These are phyloP conservation scores for Orobanche coerulescens DNA, from an alignment of 257 asterid species.

Conservation along the genomic window DNA sequence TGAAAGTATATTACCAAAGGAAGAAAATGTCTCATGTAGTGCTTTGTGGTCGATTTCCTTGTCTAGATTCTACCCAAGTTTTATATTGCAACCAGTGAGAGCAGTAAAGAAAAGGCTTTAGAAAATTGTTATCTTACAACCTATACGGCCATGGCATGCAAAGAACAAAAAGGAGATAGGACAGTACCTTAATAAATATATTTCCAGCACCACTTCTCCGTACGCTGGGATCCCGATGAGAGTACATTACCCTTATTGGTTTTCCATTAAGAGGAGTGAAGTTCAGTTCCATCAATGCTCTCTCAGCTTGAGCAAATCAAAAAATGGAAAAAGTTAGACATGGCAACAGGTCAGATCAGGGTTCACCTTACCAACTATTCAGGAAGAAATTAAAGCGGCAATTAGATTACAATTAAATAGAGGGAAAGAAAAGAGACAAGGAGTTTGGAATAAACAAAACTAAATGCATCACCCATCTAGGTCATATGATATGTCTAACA, in stretches of 20 bases:
- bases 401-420: background rate
- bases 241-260: constrained; percentile 75
- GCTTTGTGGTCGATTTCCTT: constrained; percentile 90
- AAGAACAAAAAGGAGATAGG: background rate
- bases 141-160: background rate
- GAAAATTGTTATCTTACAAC: background rate
- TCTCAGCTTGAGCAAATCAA: constrained; percentile 47
- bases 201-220: constrained; percentile 83
- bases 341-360: background rate
- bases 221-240: constrained; percentile 73
- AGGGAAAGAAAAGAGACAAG: background rate
- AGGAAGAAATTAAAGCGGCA: background rate
- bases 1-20: constrained; percentile 69
- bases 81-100: background rate
- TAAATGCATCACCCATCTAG: background rate
- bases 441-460: background rate
- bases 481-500: background rate
- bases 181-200: constrained; percentile 72
- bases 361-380: background rate
- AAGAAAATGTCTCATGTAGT: constrained; percentile 74
- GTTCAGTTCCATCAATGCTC: constrained; percentile 68
- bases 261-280: constrained; percentile 82
- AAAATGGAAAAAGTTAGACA: background rate
- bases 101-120: background rate
- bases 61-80: constrained; percentile 63